A percentile compares a stretch with the other conserved stretches of the same genome.
phyloP scores from a whole-genome alignment of 352 stramenopile genomes.

The Thraustochytrium striatum region DNA sequence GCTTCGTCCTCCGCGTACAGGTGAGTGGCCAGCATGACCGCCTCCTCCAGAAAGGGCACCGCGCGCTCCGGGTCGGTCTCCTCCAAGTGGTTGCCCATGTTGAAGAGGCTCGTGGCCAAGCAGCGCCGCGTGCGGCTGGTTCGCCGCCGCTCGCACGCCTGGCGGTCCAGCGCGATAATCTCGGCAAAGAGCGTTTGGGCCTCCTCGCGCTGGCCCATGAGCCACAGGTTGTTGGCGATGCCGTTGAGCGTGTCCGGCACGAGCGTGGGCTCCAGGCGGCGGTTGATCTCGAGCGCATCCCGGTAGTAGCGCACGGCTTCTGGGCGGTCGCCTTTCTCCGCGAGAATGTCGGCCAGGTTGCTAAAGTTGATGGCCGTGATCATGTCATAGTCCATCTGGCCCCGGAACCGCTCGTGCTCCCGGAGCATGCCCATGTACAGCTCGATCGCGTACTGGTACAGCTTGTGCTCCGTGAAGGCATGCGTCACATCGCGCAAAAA shows the following conservation, averaged over 20 bases:
- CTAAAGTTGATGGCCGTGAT: constrained; percentile 21
- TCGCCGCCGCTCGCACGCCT: not conserved
- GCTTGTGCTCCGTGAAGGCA: constrained; percentile 7
- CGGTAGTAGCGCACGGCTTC: not conserved
- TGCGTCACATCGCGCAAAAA: constrained; percentile 1
- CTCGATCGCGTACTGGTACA: constrained; percentile 24
- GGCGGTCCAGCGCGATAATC: constrained; percentile 11
- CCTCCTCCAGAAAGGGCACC: constrained; percentile 5
- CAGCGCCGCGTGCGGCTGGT: not conserved
- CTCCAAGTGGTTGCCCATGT: not conserved
- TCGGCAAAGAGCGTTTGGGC: not conserved
- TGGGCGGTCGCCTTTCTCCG: not conserved
- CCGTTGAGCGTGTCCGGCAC: constrained; percentile 11
- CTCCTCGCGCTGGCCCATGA: constrained; percentile 1
- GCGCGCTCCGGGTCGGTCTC: not conserved
- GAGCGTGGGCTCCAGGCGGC: constrained; percentile 7
- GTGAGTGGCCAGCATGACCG: not conserved
- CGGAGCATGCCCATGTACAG: not conserved
- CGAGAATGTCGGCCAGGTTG: not conserved
- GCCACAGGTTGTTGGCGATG: constrained; percentile 6
- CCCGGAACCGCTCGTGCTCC: constrained; percentile 27
- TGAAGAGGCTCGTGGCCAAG: not conserved
- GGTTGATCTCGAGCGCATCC: constrained; percentile 2
- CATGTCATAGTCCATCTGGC: constrained; percentile 32
- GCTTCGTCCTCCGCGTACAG: constrained; percentile 30